These are phyloP conservation scores for Cerrena zonata DNA, from an alignment of 1,284 basidiomycete genomes.

Conservation along the genomic window DNA sequence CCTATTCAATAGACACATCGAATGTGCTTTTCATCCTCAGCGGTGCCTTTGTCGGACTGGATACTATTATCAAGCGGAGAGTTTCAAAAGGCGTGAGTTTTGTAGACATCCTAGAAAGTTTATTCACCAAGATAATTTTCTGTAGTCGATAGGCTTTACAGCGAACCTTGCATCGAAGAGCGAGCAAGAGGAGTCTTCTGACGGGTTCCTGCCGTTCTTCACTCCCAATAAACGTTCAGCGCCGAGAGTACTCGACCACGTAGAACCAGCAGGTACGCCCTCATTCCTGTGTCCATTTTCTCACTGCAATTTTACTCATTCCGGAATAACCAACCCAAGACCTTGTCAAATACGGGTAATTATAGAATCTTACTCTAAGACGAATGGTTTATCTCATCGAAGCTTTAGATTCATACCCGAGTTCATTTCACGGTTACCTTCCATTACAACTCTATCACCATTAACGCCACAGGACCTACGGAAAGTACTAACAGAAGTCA, in stretches of 20 bases:
- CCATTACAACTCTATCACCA: slow-evolving; percentile 76
- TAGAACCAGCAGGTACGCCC: slow-evolving; percentile 58
- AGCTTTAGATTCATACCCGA: slow-evolving; percentile 79
- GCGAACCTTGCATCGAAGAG: slow-evolving; percentile 51
- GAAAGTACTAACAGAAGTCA: slow-evolving; percentile 86
- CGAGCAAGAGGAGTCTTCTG: slow-evolving; percentile 28
- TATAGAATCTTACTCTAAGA: neutral
- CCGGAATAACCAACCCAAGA: slow-evolving; percentile 48
- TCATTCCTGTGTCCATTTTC: neutral
- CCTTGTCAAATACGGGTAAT: slow-evolving; percentile 78
- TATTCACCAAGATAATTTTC: too few species aligned
- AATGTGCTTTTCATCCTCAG: slow-evolving; percentile 88
- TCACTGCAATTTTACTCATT: neutral
- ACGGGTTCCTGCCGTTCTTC: slow-evolving; percentile 57
- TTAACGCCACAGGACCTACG: slow-evolving; percentile 72
- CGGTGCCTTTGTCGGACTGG: slow-evolving; percentile 90
- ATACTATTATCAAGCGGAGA: slow-evolving; percentile 73
- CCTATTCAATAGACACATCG: slow-evolving; percentile 76
- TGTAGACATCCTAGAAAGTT: too few species aligned
- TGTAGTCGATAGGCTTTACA: slow-evolving; percentile 83
- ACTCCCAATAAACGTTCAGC: slow-evolving; percentile 57
- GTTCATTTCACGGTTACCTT: slow-evolving; percentile 86
- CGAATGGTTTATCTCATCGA: neutral
- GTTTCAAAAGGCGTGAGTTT: slow-evolving; percentile 76
- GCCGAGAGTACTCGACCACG: slow-evolving; percentile 53